Percentiles rank a stretch among this genome's conserved stretches.
Evolutionary conservation across 805 yeast genomes (phyloP).

Genomic region (Lipomyces oligophaga): DNA sequence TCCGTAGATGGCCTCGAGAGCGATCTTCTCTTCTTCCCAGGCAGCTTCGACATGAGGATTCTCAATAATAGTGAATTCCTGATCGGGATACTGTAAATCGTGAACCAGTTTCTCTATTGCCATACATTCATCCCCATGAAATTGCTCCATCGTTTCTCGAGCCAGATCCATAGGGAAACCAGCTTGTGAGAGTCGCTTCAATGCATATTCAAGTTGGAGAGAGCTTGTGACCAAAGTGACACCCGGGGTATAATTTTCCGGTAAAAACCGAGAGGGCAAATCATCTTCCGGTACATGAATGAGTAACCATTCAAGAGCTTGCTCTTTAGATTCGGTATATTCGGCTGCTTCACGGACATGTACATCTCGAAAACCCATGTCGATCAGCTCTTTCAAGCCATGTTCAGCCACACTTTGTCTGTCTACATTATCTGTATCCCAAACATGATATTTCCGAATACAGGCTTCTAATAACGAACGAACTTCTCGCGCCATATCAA

Average conservation of each 20-base stretch:
- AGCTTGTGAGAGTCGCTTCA: slow-evolving; percentile 55
- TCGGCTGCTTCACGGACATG: slow-evolving; percentile 71
- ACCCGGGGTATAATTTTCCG: slow-evolving; percentile 34
- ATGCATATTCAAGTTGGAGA: slow-evolving; percentile 52
- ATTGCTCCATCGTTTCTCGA: slow-evolving; percentile 44
- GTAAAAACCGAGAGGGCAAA: slow-evolving; percentile 51
- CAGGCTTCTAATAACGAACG: slow-evolving; percentile 61
- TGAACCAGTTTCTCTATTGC: slow-evolving; percentile 17
- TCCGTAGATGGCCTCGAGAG: slow-evolving; percentile 59
- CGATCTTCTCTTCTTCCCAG: slow-evolving; percentile 76
- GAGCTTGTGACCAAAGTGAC: slow-evolving; percentile 41
- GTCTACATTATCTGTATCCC: slow-evolving; percentile 12
- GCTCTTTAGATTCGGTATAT: slow-evolving; percentile 48
- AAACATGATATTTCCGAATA: slow-evolving; percentile 41
- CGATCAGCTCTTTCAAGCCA: slow-evolving; percentile 38
- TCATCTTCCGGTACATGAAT: slow-evolving; percentile 95
- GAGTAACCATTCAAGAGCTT: slow-evolving; percentile 65
- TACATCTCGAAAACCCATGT: slow-evolving; percentile 61
- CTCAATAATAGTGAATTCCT: slow-evolving; percentile 11
- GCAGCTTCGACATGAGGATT: slow-evolving; percentile 39
- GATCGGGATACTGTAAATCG: slow-evolving; percentile 11
- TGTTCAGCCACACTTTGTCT: slow-evolving; percentile 1
- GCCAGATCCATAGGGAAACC: slow-evolving; percentile 72
- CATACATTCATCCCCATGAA: slow-evolving; percentile 34
- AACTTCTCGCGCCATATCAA: slow-evolving; percentile 63